Conservation (phyloP, 2,329 filamentous ascomycete species). For the Atkinsonella hypoxylon region DNA sequence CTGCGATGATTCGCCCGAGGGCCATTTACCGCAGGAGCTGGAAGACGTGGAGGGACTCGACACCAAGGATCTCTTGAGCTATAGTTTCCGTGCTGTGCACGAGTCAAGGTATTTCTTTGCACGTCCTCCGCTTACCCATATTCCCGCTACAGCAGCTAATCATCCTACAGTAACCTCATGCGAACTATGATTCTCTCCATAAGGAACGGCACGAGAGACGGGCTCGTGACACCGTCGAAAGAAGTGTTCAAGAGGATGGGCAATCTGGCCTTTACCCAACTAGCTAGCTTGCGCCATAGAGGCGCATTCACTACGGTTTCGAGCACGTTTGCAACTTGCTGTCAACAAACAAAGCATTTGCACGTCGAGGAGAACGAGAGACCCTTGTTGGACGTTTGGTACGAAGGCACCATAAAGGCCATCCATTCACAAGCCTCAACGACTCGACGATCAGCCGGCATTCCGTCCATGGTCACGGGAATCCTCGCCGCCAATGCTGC, state of each 20-base stretch:
- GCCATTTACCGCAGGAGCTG: conserved; percentile 67
- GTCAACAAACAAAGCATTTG: conserved; percentile 46
- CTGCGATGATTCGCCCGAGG: conserved; percentile 91
- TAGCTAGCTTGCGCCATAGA: conserved; percentile 73
- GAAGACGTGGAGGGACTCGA: conserved; percentile 59
- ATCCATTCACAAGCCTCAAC: conserved; percentile 69
- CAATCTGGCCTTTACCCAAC: conserved; percentile 65
- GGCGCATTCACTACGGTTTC: conserved; percentile 92
- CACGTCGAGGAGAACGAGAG: conserved; percentile 21
- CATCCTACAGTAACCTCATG: conserved; percentile 51
- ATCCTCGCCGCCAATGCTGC: conserved; percentile 57
- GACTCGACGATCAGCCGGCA: conserved; percentile 81
- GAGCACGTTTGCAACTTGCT: conserved; percentile 74
- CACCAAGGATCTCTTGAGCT: conserved; percentile 84
- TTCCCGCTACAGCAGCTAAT: not conserved
- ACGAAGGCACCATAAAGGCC: conserved; percentile 55
- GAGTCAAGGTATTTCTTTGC: conserved; percentile 64
- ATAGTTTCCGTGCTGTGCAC: conserved; percentile 89
- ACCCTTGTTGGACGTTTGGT: conserved; percentile 54
- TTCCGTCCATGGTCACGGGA: conserved; percentile 76
- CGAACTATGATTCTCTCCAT: conserved; percentile 46
- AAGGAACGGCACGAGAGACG: conserved; percentile 31
- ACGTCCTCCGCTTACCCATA: not conserved
- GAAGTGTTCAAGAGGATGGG: conserved; percentile 56
- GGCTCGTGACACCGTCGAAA: conserved; percentile 34